Evolutionary conservation across 139 green algal genomes (phyloP).

Genomic region (Nannochloris sp.): DNA sequence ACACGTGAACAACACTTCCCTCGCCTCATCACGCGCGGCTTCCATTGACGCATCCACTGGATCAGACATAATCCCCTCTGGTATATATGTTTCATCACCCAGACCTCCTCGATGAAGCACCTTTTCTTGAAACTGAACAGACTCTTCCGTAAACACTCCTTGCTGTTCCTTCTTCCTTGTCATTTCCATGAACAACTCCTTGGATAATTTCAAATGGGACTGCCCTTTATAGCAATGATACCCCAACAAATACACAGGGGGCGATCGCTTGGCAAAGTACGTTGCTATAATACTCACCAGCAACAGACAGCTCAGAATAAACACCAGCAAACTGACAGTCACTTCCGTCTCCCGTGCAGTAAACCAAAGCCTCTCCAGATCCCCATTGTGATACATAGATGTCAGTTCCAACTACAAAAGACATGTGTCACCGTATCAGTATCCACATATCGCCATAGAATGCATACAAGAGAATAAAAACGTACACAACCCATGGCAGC

Average conservation of each 20-base stretch:
- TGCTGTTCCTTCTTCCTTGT: constrained; percentile 7
- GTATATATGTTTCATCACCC: constrained; percentile 88
- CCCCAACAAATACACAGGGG: constrained; percentile 89
- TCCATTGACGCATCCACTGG: constrained; percentile 60
- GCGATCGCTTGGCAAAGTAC: constrained; percentile 62
- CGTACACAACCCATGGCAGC: constrained; percentile 37
- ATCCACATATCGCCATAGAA: not conserved
- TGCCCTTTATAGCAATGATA: constrained; percentile 67
- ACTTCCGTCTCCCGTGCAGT: constrained; percentile 71
- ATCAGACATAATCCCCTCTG: constrained; percentile 21
- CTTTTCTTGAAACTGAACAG: constrained; percentile 84
- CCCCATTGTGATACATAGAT: constrained; percentile 65
- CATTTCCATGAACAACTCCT: constrained; percentile 28
- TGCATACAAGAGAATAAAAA: not conserved
- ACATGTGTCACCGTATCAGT: too few relatives aligned
- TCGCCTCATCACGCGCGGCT: constrained; percentile 74
- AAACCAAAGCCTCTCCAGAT: constrained; percentile 53
- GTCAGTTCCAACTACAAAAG: constrained; percentile 63
- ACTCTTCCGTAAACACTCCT: constrained; percentile 58
- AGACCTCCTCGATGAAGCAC: constrained; percentile 77
- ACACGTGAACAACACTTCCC: constrained; percentile 64
- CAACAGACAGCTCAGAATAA: constrained; percentile 49
- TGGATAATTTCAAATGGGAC: constrained; percentile 33
- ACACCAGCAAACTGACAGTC: constrained; percentile 80
- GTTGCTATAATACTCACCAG: constrained; percentile 45